phyloP scores from a whole-genome alignment of 352 stramenopile species.

The Globisporangium spinosum region DNA sequence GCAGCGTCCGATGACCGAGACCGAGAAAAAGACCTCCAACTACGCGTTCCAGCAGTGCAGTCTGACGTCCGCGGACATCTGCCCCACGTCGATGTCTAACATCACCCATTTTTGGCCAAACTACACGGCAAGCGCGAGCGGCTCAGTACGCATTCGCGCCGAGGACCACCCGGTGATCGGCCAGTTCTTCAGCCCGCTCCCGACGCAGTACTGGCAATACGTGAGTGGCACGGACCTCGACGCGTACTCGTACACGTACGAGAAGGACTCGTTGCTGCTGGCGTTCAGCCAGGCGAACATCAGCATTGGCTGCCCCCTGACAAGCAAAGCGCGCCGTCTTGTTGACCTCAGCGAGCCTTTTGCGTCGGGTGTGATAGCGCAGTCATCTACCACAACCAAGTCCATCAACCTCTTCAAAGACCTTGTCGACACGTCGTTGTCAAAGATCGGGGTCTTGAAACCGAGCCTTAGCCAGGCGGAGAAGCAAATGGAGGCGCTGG shows the following conservation, averaged over 20 bases:
- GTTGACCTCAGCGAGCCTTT: not conserved
- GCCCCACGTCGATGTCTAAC: conserved; percentile 17
- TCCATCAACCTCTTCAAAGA: conserved; percentile 7
- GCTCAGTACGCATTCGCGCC: conserved; percentile 24
- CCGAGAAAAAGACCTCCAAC: conserved; percentile 22
- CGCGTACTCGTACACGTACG: conserved; percentile 59
- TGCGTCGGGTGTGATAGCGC: too few relatives aligned
- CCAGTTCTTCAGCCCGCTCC: conserved; percentile 49
- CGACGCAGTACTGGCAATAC: conserved; percentile 63
- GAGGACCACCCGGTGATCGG: conserved; percentile 45
- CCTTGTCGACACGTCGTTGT: not conserved
- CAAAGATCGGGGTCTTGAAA: not conserved
- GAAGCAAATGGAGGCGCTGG: conserved; percentile 24
- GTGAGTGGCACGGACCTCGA: conserved; percentile 46
- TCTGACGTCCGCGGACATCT: conserved; percentile 4
- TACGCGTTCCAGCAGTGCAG: conserved; percentile 37
- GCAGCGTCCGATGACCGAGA: conserved; percentile 27
- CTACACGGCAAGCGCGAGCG: not conserved
- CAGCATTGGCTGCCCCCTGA: conserved; percentile 1
- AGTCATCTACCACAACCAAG: not conserved
- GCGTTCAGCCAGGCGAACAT: conserved; percentile 3
- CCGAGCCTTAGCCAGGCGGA: not conserved
- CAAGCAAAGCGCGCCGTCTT: conserved; percentile 8
- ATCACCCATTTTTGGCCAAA: conserved; percentile 46
- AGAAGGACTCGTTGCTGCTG: conserved; percentile 40